Evolutionary conservation across 2,329 filamentous ascomycete genomes (phyloP).

Genomic region (Ophiostoma tasmaniense): DNA sequence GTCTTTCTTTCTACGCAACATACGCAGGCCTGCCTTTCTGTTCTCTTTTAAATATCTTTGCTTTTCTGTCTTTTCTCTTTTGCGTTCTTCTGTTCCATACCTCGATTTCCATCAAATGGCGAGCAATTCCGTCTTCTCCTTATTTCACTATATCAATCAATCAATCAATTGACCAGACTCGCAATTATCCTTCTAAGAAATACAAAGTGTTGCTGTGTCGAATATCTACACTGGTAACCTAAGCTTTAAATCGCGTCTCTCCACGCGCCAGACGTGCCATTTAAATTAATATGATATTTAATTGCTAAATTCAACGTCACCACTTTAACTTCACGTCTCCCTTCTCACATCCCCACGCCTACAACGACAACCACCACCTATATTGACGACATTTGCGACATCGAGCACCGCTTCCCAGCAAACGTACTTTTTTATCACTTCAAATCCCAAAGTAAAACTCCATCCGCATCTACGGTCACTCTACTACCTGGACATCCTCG

Average conservation of each 20-base stretch:
- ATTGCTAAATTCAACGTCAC: conserved; percentile 2
- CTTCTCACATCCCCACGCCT: not conserved
- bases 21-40: not conserved
- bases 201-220: not conserved
- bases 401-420: no score
- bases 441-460: no score
- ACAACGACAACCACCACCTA: not conserved
- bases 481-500: not conserved
- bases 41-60: not conserved
- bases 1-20: not conserved
- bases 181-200: no score
- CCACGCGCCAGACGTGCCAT: not conserved
- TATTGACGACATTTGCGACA: not conserved
- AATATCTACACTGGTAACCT: not conserved
- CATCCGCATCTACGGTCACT: not conserved
- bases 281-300: conserved; percentile 2
- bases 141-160: not conserved
- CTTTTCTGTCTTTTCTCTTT: not conserved
- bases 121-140: not conserved
- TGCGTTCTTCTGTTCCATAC: not conserved
- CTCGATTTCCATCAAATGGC: not conserved
- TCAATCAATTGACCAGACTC: not conserved
- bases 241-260: not conserved
- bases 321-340: not conserved
- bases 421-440: no score